Base-by-base conservation (phyloP, 2,329 filamentous ascomycete species). In the Ascochyta fabae region DNA sequence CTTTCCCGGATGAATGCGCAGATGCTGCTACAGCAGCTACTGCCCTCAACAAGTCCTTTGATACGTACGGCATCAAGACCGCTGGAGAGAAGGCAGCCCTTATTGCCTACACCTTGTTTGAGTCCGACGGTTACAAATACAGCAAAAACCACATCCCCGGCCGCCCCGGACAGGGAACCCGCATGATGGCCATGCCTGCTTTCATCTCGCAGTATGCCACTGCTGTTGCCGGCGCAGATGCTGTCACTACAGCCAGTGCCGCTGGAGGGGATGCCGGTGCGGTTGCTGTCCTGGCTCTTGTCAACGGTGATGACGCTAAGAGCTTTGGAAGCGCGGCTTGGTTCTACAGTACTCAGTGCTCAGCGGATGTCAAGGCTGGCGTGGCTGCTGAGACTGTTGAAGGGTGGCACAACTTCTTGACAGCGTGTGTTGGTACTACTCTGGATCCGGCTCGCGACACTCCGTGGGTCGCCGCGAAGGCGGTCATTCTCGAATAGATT, bases 121-220 rank as follows among this genome's bases (percentile, higher is more conserved):
- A 96, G 78, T 86, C 84, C 1, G 85, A 53, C 22, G 81, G 87
- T 59, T 90, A 93, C 77, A 81, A 84, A 66, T 93, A 85, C 82
- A 90, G 88, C 75, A 83, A 81, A 73, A 91, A 92, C 76, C 79
- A 86, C 65, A 83, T 73, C 77, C 83, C 83, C 1, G 83, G 81
- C n/a, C 69, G 77, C 0, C 81, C 87, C 0, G 90, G 90, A 8
- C 88, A 93, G 72, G 90, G 90, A 23, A 92, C 90, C 0, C 77
- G 85, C 4, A 87, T 86, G 69, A 89, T 89, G 87, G 84, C 88
- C 73, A 81, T 78, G 48, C 77, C 84, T 0, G 65, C 73, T 1
- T 87, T 77, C 72, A 86, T 88, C 64, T 59, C 78, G 1, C 64
- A 80, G 63, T 89, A 88, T 61, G 85, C 85, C 4, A 75, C 78